Conservation (phyloP, 257 asterid genomes). For the Prunella vulgaris region DNA sequence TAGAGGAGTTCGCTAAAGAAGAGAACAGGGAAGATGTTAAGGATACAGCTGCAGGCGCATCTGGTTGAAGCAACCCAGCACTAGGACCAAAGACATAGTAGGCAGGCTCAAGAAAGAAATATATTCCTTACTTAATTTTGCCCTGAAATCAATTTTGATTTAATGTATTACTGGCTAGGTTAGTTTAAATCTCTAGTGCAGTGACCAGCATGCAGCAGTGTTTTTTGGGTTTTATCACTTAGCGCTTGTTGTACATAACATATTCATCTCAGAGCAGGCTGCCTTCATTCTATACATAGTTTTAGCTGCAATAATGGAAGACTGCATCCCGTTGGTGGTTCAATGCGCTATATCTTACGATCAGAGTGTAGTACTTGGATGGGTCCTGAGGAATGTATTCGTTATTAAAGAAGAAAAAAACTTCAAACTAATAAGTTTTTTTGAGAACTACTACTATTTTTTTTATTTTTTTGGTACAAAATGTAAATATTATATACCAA, state of each 20-base stretch:
- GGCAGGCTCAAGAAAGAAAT: neutral
- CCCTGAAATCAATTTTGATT: neutral
- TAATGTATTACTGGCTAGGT: neutral
- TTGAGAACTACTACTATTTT: neutral
- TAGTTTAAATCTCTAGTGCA: neutral
- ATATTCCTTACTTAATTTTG: neutral
- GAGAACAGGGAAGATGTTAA: conserved; percentile 61
- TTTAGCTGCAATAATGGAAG: neutral
- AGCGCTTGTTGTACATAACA: neutral
- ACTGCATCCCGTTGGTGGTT: no score
- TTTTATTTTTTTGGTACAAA: no score
- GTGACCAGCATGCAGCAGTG: neutral
- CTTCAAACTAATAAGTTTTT: no score
- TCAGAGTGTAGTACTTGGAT: neutral
- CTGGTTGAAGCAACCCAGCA: conserved; percentile 34
- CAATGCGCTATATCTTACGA: no score
- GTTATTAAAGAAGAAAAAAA: no score
- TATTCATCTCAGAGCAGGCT: neutral
- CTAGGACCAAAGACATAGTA: neutral
- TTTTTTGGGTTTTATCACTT: neutral
- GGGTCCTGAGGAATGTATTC: neutral
- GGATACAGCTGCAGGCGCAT: conserved; percentile 75
- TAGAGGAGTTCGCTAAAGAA: conserved; percentile 86
- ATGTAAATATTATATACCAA: no score
- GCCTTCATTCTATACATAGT: neutral